Evolutionary conservation across 495 filamentous ascomycete species (phyloP).

Genomic region (Aspergillus heteromorphus): DNA sequence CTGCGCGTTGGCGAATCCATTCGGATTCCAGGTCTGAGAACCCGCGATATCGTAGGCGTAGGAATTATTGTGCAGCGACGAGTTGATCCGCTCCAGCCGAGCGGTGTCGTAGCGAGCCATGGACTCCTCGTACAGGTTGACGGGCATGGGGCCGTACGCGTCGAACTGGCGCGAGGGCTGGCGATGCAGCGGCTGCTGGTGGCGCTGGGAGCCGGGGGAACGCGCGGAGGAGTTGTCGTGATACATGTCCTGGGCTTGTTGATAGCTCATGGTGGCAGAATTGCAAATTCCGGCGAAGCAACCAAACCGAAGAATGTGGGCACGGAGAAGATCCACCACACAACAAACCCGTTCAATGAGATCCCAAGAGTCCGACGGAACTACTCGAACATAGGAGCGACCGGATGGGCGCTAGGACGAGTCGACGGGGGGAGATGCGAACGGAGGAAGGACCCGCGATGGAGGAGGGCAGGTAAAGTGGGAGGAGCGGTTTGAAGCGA

Average conservation of each 20-base stretch:
- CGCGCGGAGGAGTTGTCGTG: conserved; percentile 55
- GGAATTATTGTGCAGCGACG: conserved; percentile 43
- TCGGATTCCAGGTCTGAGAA: conserved; percentile 63
- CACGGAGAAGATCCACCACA: conserved; percentile 39
- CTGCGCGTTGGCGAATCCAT: conserved; percentile 48
- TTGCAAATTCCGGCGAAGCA: conserved; percentile 23
- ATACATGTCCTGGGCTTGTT: conserved; percentile 58
- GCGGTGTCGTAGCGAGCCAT: conserved; percentile 55
- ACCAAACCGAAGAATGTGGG: conserved; percentile 37
- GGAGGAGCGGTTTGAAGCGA: conserved; percentile 6
- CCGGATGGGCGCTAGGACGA: conserved; percentile 13
- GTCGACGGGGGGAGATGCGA: conserved; percentile 2
- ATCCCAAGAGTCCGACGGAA: conserved; percentile 17
- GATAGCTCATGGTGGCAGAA: conserved; percentile 47
- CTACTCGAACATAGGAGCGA: conserved; percentile 36
- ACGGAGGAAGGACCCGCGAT: background rate
- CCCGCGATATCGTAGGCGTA: conserved; percentile 58
- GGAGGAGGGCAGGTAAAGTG: background rate
- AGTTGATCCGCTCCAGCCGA: conserved; percentile 56
- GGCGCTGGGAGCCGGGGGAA: conserved; percentile 57
- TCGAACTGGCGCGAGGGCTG: conserved; percentile 67
- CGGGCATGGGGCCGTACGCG: conserved; percentile 55
- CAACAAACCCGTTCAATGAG: conserved; percentile 34
- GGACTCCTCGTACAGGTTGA: conserved; percentile 61
- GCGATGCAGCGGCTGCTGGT: conserved; percentile 60